Conservation (phyloP, 164 flowering plant genomes). For the Liriodendron chinense region DNA sequence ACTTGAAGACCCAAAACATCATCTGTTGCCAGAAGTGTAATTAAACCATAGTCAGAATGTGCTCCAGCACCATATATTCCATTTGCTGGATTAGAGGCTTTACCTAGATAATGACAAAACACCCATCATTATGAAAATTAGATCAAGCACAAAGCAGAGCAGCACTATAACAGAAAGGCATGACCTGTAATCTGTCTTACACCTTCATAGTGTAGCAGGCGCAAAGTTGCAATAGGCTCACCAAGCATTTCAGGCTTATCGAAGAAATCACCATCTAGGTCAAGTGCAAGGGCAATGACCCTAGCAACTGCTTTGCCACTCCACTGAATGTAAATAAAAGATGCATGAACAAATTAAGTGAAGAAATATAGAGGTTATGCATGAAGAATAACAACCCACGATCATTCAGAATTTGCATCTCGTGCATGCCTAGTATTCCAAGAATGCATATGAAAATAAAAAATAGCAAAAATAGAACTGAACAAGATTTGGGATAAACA, state of each 20-base stretch:
- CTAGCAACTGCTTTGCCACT: slow-evolving; percentile 71
- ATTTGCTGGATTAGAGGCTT: slow-evolving; percentile 58
- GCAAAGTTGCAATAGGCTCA: slow-evolving; percentile 68
- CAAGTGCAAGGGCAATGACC: slow-evolving; percentile 87
- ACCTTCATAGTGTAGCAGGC: slow-evolving; percentile 91
- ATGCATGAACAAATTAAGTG: background rate
- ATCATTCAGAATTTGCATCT: background rate
- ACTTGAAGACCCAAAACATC: slow-evolving; percentile 82
- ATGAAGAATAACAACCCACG: background rate
- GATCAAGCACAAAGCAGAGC: background rate
- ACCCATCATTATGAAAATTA: slow-evolving; percentile 16
- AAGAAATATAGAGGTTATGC: background rate
- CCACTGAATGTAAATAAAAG: slow-evolving; percentile 33
- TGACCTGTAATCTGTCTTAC: slow-evolving; percentile 21
- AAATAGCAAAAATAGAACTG: too few species aligned
- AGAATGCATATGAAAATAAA: too few species aligned
- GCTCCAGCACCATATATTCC: slow-evolving; percentile 95
- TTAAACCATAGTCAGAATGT: slow-evolving; percentile 87
- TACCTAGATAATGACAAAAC: slow-evolving; percentile 34
- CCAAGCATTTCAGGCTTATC: slow-evolving; percentile 84
- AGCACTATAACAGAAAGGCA: slow-evolving; percentile 8
- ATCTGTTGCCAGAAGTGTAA: slow-evolving; percentile 92
- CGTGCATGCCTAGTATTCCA: too few species aligned
- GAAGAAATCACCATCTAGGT: slow-evolving; percentile 66
- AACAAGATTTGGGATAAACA: too few species aligned